Percentiles rank a stretch among this genome's conserved stretches.
phyloP scores from a whole-genome alignment of 2,329 filamentous ascomycete species.

The Phoma sp. region DNA sequence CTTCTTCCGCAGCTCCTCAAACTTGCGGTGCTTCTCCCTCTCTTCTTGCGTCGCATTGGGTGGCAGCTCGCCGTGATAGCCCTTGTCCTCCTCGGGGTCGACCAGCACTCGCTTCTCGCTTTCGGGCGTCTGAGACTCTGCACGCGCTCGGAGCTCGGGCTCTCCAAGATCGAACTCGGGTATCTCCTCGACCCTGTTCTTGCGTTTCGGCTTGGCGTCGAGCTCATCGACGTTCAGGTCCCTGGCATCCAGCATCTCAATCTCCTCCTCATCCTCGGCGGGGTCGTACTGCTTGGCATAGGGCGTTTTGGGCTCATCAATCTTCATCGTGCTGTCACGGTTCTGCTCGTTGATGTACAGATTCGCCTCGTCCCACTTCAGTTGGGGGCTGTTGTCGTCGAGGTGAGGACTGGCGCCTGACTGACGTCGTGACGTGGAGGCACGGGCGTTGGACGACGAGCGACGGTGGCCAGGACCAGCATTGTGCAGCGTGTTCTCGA shows the following conservation, averaged over 20 bases:
- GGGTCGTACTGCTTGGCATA: slow-evolving; percentile 94
- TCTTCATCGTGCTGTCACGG: slow-evolving; percentile 96
- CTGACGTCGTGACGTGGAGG: slow-evolving; percentile 74
- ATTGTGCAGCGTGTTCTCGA: slow-evolving; percentile 94
- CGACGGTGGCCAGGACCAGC: slow-evolving; percentile 80
- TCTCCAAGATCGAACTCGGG: slow-evolving; percentile 91
- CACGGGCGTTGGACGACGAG: slow-evolving; percentile 75
- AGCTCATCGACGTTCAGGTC: slow-evolving; percentile 73
- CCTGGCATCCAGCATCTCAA: slow-evolving; percentile 69
- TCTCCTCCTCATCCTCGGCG: slow-evolving; percentile 80
- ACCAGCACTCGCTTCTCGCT: slow-evolving; percentile 83
- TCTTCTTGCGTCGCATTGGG: slow-evolving; percentile 68
- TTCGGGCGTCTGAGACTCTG: slow-evolving; percentile 48
- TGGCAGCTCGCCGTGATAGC: slow-evolving; percentile 66
- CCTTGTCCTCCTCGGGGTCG: slow-evolving; percentile 56
- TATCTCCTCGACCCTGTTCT: slow-evolving; percentile 72
- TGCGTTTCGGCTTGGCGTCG: slow-evolving; percentile 60
- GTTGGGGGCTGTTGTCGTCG: slow-evolving; percentile 70
- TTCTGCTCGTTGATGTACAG: slow-evolving; percentile 97
- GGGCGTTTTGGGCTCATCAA: slow-evolving; percentile 96
- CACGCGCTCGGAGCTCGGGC: slow-evolving; percentile 67
- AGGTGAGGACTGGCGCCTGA: slow-evolving; percentile 61
- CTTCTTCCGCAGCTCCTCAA: slow-evolving; percentile 90
- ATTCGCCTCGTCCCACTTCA: slow-evolving; percentile 99
- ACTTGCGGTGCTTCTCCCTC: slow-evolving; percentile 86